Percentiles rank a stretch among this genome's conserved stretches.
Evolutionary conservation across 2,329 filamentous ascomycete genomes (phyloP).

Genomic region (Talaromyces islandicus): DNA sequence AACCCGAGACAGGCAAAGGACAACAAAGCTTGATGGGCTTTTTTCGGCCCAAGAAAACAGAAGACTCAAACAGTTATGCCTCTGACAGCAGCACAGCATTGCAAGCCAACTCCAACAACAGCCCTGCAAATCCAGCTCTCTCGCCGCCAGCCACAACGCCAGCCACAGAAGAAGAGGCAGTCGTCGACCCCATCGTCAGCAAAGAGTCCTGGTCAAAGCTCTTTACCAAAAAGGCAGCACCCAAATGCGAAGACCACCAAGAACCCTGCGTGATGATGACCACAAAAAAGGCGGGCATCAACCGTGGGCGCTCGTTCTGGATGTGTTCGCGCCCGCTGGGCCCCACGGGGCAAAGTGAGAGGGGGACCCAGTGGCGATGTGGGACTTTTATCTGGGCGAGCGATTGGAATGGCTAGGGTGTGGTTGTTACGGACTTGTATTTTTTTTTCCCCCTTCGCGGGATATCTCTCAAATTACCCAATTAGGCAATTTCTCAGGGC

Average conservation of each 20-base stretch:
- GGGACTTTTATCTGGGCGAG: slow-evolving; percentile 71
- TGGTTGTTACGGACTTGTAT: neutral
- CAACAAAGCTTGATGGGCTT: slow-evolving; percentile 69
- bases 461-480: neutral
- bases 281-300: slow-evolving; percentile 85
- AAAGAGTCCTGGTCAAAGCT: slow-evolving; percentile 85
- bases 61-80: neutral
- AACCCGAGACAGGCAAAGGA: slow-evolving; percentile 35
- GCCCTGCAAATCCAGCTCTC: neutral
- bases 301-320: slow-evolving; percentile 64
- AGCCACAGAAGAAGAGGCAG: slow-evolving; percentile 36
- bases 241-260: slow-evolving; percentile 73
- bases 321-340: slow-evolving; percentile 72
- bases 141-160: neutral
- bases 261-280: slow-evolving; percentile 78
- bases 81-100: neutral
- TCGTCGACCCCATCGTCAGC: slow-evolving; percentile 61
- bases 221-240: slow-evolving; percentile 66
- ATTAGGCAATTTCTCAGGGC: neutral
- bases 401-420: slow-evolving; percentile 48
- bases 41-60: slow-evolving; percentile 59
- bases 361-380: slow-evolving; percentile 79
- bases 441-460: too few relatives aligned
- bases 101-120: neutral
- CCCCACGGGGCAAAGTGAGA: slow-evolving; percentile 78